These are phyloP conservation scores for Pichia inconspicua DNA, from an alignment of 1,139 yeast genomes.

Conservation along the genomic window DNA sequence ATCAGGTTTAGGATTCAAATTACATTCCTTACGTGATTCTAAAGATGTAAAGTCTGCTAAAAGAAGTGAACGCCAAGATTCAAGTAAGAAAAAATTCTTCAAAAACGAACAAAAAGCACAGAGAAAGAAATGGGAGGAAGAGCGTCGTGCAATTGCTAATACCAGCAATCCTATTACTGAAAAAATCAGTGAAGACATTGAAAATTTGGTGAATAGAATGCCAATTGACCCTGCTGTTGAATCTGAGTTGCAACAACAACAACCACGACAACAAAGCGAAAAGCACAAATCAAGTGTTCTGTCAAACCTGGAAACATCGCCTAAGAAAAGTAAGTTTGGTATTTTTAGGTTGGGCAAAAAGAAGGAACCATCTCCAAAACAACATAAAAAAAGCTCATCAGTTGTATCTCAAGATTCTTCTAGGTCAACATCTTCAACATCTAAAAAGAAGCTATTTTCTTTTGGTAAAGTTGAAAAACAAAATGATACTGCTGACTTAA, in stretches of 20 bases:
- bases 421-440: not conserved
- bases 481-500: not conserved
- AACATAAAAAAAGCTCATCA: constrained; percentile 5
- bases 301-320: not conserved
- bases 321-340: constrained; percentile 3
- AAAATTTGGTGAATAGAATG: constrained; percentile 7
- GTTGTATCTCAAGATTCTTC: constrained; percentile 7
- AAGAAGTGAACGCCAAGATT: constrained; percentile 6
- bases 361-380: constrained; percentile 1
- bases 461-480: constrained; percentile 2
- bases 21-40: constrained; percentile 19
- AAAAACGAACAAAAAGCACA: constrained; percentile 12
- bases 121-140: constrained; percentile 13
- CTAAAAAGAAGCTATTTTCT: constrained; percentile 4
- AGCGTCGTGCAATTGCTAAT: constrained; percentile 8
- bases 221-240: constrained; percentile 9
- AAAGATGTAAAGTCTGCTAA: not conserved
- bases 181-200: constrained; percentile 1
- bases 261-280: not conserved
- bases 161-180: not conserved
- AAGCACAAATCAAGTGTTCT: not conserved
- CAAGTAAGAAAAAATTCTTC: constrained; percentile 7
- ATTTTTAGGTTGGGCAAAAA: constrained; percentile 7
- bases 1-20: constrained; percentile 16
- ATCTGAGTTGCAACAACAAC: not conserved